phyloP scores from a whole-genome alignment of 129 eudicot species.

The Logfia minima region DNA sequence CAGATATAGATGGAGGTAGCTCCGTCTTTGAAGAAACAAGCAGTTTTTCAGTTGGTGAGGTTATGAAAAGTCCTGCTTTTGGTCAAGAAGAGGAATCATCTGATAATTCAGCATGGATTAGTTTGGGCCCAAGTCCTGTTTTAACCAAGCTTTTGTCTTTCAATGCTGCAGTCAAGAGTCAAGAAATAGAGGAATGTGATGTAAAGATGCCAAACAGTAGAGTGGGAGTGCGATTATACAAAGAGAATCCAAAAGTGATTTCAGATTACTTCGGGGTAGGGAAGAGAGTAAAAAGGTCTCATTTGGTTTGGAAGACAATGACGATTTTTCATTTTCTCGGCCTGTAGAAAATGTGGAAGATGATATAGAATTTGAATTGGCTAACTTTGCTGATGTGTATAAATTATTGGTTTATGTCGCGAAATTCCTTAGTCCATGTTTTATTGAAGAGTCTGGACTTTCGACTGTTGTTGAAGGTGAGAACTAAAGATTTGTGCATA shows the following conservation, averaged over 20 bases:
- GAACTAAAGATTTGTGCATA: too few species aligned
- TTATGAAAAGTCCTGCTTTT: conserved; percentile 54
- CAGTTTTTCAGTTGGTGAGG: conserved; percentile 48
- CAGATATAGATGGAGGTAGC: conserved; percentile 52
- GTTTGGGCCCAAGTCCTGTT: conserved; percentile 50
- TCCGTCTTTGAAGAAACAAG: conserved; percentile 48
- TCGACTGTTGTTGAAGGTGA: too few species aligned
- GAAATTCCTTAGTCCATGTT: too few species aligned
- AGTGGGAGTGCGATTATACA: conserved; percentile 44
- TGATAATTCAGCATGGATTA: conserved; percentile 53
- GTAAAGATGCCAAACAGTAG: not conserved
- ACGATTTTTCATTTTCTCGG: conserved; percentile 32
- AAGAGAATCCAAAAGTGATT: conserved; percentile 63
- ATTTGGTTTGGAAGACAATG: conserved; percentile 45
- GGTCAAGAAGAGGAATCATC: conserved; percentile 60
- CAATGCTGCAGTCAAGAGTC: conserved; percentile 25
- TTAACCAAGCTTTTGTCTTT: conserved; percentile 35
- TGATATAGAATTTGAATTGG: conserved; percentile 39
- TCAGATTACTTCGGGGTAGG: conserved; percentile 48
- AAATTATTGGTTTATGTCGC: too few species aligned
- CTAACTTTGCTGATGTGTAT: too few species aligned
- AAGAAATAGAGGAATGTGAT: conserved; percentile 26
- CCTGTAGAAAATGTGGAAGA: conserved; percentile 42
- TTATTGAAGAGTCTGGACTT: too few species aligned
- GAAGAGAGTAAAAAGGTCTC: conserved; percentile 39